Evolutionary conservation across 495 filamentous ascomycete species (phyloP).

Genomic region (Pyronema omphalodes): DNA sequence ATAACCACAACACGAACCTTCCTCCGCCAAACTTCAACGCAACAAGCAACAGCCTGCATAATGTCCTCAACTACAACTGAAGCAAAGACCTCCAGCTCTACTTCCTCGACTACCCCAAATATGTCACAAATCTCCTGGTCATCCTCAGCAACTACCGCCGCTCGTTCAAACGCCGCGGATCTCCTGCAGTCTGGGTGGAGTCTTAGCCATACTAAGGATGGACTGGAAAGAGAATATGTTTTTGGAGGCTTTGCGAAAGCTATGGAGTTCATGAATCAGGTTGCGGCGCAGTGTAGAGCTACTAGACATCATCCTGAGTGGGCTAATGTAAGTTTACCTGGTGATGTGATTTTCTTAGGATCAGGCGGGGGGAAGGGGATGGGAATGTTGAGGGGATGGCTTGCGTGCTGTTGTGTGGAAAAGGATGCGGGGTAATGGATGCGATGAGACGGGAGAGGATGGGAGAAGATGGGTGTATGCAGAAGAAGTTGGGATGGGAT

Average conservation of each 20-base stretch:
- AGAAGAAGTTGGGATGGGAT: no score
- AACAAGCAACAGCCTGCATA: no score
- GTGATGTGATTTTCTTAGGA: neutral
- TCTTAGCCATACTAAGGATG: conserved; percentile 32
- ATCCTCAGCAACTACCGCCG: neutral
- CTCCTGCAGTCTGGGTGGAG: conserved; percentile 26
- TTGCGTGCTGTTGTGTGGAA: no score
- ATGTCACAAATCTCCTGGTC: neutral
- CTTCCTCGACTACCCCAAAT: neutral
- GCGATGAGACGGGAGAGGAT: no score
- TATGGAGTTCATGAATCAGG: conserved; percentile 31
- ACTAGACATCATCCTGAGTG: conserved; percentile 19
- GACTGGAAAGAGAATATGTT: conserved; percentile 38
- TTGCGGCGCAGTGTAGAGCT: conserved; percentile 18
- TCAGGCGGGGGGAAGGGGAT: no score
- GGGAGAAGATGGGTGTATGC: no score
- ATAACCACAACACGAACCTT: no score
- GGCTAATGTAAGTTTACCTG: conserved; percentile 14
- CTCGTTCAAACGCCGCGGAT: neutral
- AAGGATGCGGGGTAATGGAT: no score
- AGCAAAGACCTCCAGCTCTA: neutral
- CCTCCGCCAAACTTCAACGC: no score
- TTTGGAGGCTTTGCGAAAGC: conserved; percentile 45
- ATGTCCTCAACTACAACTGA: no score
- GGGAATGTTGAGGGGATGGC: no score